Evolutionary conservation across 106 monocot genomes (phyloP).

Genomic region (Dendrobium huoshanense): DNA sequence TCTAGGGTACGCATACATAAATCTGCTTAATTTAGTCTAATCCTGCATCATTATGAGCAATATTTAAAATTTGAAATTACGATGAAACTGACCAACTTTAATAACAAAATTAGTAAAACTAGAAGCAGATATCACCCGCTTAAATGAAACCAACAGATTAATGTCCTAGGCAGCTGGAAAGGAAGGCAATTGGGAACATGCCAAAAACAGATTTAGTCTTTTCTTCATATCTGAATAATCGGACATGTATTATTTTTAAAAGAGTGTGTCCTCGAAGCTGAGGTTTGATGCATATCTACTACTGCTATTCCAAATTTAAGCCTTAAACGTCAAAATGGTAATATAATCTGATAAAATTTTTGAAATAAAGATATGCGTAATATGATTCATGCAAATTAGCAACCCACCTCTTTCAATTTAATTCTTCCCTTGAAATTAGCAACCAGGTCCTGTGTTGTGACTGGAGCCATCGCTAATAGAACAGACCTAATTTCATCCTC

Average conservation of each 20-base stretch:
- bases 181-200: not conserved
- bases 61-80: not conserved
- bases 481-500: conserved; percentile 87
- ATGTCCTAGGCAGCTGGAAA: not conserved
- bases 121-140: not conserved
- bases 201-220: not conserved
- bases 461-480: conserved; percentile 49
- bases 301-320: not conserved
- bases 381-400: not conserved
- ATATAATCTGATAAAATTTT: not conserved
- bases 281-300: not conserved
- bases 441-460: conserved; percentile 90
- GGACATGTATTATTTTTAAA: not conserved
- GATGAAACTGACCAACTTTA: not conserved
- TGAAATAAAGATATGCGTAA: not conserved
- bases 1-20: not conserved
- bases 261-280: not conserved
- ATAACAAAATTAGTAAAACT: not conserved
- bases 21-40: not conserved
- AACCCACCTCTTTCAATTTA: conserved; percentile 42
- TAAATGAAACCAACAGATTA: not conserved
- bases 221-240: not conserved
- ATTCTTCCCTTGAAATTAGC: conserved; percentile 72
- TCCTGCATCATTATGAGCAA: not conserved
- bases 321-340: not conserved